These are phyloP conservation scores for Hygrophorus russula DNA, from an alignment of 768 basidiomycete species.

Conservation along the genomic window DNA sequence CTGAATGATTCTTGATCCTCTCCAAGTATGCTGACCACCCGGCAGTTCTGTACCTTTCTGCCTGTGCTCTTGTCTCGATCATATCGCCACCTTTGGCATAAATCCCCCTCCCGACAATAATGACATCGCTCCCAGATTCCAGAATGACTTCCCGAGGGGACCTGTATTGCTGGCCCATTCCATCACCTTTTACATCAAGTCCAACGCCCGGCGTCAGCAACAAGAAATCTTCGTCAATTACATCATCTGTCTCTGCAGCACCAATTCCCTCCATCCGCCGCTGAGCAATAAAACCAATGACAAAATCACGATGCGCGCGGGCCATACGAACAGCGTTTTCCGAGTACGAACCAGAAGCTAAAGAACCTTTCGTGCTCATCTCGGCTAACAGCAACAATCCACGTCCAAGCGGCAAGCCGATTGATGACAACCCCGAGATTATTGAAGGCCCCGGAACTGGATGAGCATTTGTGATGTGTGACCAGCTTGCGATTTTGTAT, in stretches of 20 bases:
- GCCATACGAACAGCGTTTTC: conserved; percentile 83
- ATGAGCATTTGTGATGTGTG: conserved; percentile 96
- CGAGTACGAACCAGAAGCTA: conserved; percentile 79
- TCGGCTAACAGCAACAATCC: conserved; percentile 89
- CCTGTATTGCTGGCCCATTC: conserved; percentile 91
- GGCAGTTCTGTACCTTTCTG: conserved; percentile 72
- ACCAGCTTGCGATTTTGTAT: conserved; percentile 90
- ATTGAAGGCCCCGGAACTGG: conserved; percentile 93
- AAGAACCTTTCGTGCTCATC: conserved; percentile 87
- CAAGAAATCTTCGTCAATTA: conserved; percentile 66
- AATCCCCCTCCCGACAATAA: conserved; percentile 94
- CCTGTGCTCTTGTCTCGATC: conserved; percentile 45
- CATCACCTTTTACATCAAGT: conserved; percentile 66
- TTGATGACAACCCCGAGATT: conserved; percentile 76
- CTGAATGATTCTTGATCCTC: conserved; percentile 19
- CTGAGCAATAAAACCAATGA: conserved; percentile 95
- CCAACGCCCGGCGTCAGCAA: conserved; percentile 91
- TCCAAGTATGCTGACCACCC: conserved; percentile 89
- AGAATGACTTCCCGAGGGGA: conserved; percentile 78
- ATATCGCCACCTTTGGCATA: conserved; percentile 53
- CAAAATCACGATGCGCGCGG: conserved; percentile 68
- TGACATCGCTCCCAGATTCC: conserved; percentile 83
- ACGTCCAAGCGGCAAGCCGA: conserved; percentile 76
- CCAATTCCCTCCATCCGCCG: conserved; percentile 67
- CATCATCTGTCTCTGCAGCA: conserved; percentile 18